Evolutionary conservation across 2,329 filamentous ascomycete species (phyloP).

Genomic region (Pyrenophora tritici-repentis): DNA sequence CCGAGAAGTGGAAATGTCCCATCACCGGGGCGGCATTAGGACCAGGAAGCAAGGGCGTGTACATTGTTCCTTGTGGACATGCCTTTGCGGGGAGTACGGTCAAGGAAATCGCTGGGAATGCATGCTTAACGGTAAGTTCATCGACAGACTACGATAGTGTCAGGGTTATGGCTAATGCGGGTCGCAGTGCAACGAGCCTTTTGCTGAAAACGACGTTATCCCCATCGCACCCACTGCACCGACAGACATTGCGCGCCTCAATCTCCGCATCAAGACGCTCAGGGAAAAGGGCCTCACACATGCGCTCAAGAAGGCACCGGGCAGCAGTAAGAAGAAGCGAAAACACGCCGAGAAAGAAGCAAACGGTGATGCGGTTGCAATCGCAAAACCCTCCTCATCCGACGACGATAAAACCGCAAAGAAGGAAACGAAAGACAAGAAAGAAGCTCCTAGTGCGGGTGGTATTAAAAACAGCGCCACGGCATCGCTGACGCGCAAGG

Average conservation of each 20-base stretch:
- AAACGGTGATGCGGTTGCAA: slow-evolving; percentile 14
- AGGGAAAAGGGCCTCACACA: slow-evolving; percentile 77
- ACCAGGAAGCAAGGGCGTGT: slow-evolving; percentile 77
- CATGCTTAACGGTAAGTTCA: slow-evolving; percentile 59
- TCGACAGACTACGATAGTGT: too few species aligned
- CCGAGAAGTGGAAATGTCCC: slow-evolving; percentile 76
- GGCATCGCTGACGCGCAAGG: slow-evolving; percentile 81
- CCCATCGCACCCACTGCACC: slow-evolving; percentile 75
- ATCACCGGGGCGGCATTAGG: slow-evolving; percentile 87
- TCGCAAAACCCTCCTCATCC: slow-evolving; percentile 21
- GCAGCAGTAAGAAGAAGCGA: slow-evolving; percentile 72
- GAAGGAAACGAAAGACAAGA: slow-evolving; percentile 18
- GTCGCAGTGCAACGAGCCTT: slow-evolving; percentile 72
- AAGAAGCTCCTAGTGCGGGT: slow-evolving; percentile 30
- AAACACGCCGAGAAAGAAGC: slow-evolving; percentile 64
- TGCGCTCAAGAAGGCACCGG: slow-evolving; percentile 78
- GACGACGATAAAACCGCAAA: slow-evolving; percentile 31
- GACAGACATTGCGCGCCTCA: slow-evolving; percentile 70
- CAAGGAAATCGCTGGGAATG: slow-evolving; percentile 72
- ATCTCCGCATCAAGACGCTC: slow-evolving; percentile 70
- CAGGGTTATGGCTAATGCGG: slow-evolving; percentile 13
- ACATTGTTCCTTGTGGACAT: slow-evolving; percentile 93
- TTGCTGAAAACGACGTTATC: slow-evolving; percentile 77
- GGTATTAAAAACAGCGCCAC: slow-evolving; percentile 89
- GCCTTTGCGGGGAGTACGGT: slow-evolving; percentile 88